A percentile compares a stretch with the other conserved stretches of the same genome.
Evolutionary conservation across 176 grass and related monocot species (phyloP).

Genomic region (Stipa capillata): DNA sequence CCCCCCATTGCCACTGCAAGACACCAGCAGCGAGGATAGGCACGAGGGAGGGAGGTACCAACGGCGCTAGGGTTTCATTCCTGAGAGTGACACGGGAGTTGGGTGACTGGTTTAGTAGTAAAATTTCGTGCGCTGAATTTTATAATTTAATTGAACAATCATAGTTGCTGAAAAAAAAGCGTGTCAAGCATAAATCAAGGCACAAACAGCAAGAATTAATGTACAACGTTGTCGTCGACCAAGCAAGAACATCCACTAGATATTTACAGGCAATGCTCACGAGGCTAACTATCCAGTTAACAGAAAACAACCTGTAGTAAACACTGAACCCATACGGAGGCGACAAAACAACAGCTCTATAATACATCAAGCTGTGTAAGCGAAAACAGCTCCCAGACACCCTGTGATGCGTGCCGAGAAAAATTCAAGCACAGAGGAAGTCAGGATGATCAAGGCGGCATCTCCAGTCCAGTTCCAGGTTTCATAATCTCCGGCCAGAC

Average conservation of each 20-base stretch:
- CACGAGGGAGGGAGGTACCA: too few relatives aligned
- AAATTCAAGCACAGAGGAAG: neutral
- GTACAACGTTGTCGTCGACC: neutral
- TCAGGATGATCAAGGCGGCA: neutral
- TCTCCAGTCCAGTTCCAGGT: neutral
- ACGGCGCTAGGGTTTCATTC: too few relatives aligned
- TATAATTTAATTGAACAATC: too few relatives aligned
- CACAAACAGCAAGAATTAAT: neutral
- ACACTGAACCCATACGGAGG: neutral
- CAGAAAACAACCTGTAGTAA: neutral
- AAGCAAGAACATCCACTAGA: neutral
- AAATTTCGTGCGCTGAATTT: too few relatives aligned
- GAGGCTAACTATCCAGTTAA: neutral
- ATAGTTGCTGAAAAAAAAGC: neutral
- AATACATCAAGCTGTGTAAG: slow-evolving; percentile 10
- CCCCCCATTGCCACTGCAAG: too few relatives aligned
- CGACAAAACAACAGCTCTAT: neutral
- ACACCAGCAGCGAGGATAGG: too few relatives aligned
- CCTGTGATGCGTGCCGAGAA: neutral
- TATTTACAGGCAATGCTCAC: neutral
- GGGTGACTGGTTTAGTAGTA: too few relatives aligned
- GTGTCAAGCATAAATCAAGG: neutral
- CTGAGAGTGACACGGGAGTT: too few relatives aligned
- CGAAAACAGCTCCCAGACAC: neutral
- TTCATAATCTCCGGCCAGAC: slow-evolving; percentile 36